Percentiles rank a stretch among this genome's conserved stretches.
These are phyloP conservation scores for Hanseniaspora singularis DNA, from an alignment of 805 yeast genomes.

Conservation along the genomic window DNA sequence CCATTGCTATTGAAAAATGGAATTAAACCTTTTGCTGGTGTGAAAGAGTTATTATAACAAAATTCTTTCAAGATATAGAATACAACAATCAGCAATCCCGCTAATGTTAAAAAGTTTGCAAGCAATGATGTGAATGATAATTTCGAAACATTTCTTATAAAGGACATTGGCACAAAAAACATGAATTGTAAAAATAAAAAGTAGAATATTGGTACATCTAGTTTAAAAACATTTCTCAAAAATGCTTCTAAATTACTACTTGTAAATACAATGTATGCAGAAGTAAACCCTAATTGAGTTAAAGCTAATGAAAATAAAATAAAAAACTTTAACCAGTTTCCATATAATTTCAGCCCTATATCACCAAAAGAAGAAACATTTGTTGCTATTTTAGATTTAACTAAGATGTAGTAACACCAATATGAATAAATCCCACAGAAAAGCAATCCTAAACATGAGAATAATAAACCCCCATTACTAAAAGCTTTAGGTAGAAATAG, in stretches of 20 bases:
- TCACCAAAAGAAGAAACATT: constrained; percentile 70
- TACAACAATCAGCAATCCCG: constrained; percentile 54
- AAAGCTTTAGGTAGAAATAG: constrained; percentile 59
- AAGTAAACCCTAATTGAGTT: constrained; percentile 70
- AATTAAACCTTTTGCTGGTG: constrained; percentile 41
- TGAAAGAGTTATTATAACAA: constrained; percentile 28
- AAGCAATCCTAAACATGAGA: constrained; percentile 41
- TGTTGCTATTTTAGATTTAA: constrained; percentile 45
- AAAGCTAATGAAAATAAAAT: constrained; percentile 53
- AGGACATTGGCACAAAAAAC: constrained; percentile 54
- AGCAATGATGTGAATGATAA: constrained; percentile 58
- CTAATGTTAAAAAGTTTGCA: constrained; percentile 57
- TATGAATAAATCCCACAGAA: constrained; percentile 60
- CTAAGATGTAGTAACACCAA: constrained; percentile 64
- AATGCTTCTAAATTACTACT: constrained; percentile 62
- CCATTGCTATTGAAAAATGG: constrained; percentile 40
- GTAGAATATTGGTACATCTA: constrained; percentile 31
- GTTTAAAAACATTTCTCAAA: constrained; percentile 35
- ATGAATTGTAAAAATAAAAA: constrained; percentile 46
- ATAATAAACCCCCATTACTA: constrained; percentile 57
- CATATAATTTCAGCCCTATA: constrained; percentile 53
- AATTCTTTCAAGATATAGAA: constrained; percentile 36
- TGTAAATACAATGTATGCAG: constrained; percentile 70
- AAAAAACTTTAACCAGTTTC: constrained; percentile 49
- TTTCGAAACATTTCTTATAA: constrained; percentile 65